Percentiles rank a stretch among this genome's conserved stretches.
phyloP scores from a whole-genome alignment of 2,329 filamentous ascomycete species.

The Fusarium sp. region DNA sequence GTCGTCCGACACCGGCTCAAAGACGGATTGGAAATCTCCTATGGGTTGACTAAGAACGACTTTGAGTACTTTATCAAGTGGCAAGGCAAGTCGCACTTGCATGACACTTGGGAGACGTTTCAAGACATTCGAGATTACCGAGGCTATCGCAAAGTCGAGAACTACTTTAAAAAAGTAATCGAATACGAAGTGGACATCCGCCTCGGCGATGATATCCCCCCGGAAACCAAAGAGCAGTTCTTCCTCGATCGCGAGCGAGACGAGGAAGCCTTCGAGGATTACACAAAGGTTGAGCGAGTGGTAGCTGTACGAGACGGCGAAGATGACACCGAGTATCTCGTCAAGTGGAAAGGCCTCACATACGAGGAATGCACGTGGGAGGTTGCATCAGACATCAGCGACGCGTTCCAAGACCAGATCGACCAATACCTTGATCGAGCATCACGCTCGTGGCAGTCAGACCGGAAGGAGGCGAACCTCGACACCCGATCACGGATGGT shows the following conservation, averaged over 20 bases:
- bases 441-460: conserved; percentile 82
- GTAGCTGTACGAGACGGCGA: conserved; percentile 86
- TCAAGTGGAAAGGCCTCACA: conserved; percentile 96
- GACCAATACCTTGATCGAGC: conserved; percentile 90
- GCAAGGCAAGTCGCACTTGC: conserved; percentile 94
- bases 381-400: conserved; percentile 76
- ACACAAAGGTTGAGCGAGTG: conserved; percentile 91
- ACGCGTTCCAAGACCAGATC: conserved; percentile 87
- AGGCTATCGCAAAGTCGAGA: conserved; percentile 90
- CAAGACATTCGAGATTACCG: conserved; percentile 80
- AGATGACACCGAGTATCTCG: conserved; percentile 86
- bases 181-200: conserved; percentile 82
- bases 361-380: conserved; percentile 99
- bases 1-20: conserved; percentile 88
- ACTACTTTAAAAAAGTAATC: conserved; percentile 90
- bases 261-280: conserved; percentile 88
- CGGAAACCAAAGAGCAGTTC: conserved; percentile 92
- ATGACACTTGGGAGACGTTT: conserved; percentile 93
- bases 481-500: conserved; percentile 80
- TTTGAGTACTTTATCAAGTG: conserved; percentile 97
- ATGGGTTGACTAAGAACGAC: conserved; percentile 74
- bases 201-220: conserved; percentile 79
- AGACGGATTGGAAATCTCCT: conserved; percentile 71
- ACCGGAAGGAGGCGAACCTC: conserved; percentile 80
- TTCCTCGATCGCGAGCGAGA: conserved; percentile 94